phyloP scores from a whole-genome alignment of 23 red algal genomes.

The Gracilariopsis chorda region DNA sequence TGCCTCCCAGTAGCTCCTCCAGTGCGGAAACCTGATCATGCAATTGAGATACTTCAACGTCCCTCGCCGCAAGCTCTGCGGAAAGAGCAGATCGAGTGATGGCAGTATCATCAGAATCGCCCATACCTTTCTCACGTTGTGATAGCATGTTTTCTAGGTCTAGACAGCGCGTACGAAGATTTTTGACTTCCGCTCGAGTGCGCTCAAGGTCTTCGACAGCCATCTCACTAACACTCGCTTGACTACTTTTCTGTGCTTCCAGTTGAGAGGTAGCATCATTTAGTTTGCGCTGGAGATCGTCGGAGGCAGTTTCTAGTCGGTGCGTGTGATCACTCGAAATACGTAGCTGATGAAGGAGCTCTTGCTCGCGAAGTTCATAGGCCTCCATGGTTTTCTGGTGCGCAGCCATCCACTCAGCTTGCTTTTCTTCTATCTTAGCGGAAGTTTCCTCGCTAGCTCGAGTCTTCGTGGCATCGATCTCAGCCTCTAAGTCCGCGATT shows the following conservation, averaged over 20 bases:
- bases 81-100: slow-evolving; percentile 21
- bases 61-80: slow-evolving; percentile 57
- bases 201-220: slow-evolving; percentile 60
- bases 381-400: slow-evolving; percentile 62
- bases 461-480: slow-evolving; percentile 1
- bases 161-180: slow-evolving; percentile 14
- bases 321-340: slow-evolving; percentile 21
- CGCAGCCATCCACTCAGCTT: slow-evolving; percentile 51
- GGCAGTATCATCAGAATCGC: neutral
- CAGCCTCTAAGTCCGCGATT: slow-evolving; percentile 48
- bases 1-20: slow-evolving; percentile 55
- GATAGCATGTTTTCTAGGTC: slow-evolving; percentile 5
- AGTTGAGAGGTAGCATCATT: slow-evolving; percentile 33
- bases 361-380: slow-evolving; percentile 76
- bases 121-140: neutral
- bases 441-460: slow-evolving; percentile 14
- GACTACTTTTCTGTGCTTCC: slow-evolving; percentile 25
- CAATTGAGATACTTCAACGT: slow-evolving; percentile 70
- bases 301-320: slow-evolving; percentile 9
- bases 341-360: slow-evolving; percentile 62
- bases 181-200: slow-evolving; percentile 46
- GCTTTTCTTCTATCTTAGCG: slow-evolving; percentile 31
- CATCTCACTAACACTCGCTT: slow-evolving; percentile 58
- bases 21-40: slow-evolving; percentile 52
- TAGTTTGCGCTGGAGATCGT: slow-evolving; percentile 34